A percentile compares a stretch with the other conserved stretches of the same genome.
phyloP scores from a whole-genome alignment of 345 rosid genomes.

The Cardamine occulta region DNA sequence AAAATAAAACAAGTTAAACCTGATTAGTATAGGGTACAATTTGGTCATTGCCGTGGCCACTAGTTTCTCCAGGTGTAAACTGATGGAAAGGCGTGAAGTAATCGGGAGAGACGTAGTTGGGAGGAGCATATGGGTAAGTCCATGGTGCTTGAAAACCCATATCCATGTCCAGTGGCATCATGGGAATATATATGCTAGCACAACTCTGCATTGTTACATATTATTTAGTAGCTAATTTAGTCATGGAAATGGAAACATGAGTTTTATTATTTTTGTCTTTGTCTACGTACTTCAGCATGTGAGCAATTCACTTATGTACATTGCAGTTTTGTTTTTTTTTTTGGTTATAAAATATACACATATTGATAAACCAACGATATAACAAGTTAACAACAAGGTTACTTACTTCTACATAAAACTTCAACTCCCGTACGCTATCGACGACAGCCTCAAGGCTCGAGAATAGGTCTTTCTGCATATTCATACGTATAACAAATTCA shows the following conservation, averaged over 20 bases:
- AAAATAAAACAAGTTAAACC: not conserved
- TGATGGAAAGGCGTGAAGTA: not conserved
- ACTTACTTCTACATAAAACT: slow-evolving; percentile 34
- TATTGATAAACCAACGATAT: not conserved
- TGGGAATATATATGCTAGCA: too few species aligned
- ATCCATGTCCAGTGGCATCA: not conserved
- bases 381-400: not conserved
- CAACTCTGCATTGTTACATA: slow-evolving; percentile 13
- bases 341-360: not conserved
- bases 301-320: not conserved
- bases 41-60: not conserved
- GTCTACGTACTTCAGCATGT: not conserved
- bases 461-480: not conserved
- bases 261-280: not conserved
- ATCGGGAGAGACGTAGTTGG: not conserved
- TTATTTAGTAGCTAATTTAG: too few species aligned
- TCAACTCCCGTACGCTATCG: not conserved
- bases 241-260: not conserved
- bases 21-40: not conserved
- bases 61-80: not conserved
- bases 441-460: not conserved
- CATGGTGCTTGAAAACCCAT: slow-evolving; percentile 24
- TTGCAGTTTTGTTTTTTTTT: too few species aligned
- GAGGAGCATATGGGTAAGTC: not conserved
- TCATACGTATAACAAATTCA: too few species aligned